These are phyloP conservation scores for Corymbia calophylla DNA, from an alignment of 441 rosid species.

Conservation along the genomic window DNA sequence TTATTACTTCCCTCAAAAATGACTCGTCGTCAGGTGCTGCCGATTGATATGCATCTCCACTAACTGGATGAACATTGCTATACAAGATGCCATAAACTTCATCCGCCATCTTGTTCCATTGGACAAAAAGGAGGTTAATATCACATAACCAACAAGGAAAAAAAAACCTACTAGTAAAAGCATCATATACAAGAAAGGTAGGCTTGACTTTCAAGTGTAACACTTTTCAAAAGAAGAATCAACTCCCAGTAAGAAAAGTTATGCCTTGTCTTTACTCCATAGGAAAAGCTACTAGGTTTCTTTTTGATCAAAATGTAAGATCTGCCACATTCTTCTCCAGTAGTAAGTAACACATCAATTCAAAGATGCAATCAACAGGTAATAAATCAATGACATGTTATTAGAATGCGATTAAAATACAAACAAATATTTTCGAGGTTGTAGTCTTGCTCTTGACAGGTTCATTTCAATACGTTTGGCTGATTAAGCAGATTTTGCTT, in stretches of 20 bases:
- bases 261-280: background rate
- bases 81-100: constrained; percentile 55
- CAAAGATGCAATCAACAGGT: background rate
- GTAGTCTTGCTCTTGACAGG: background rate
- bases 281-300: background rate
- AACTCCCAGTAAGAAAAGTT: background rate
- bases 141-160: background rate
- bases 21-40: constrained; percentile 67
- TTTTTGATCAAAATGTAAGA: background rate
- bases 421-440: background rate
- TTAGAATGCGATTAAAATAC: background rate
- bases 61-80: constrained; percentile 52
- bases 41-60: constrained; percentile 45
- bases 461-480: background rate
- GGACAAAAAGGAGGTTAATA: constrained; percentile 13
- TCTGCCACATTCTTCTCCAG: background rate
- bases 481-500: background rate
- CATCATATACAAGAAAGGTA: background rate
- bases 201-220: background rate
- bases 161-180: background rate
- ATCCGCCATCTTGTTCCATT: constrained; percentile 66
- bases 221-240: background rate
- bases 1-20: constrained; percentile 74
- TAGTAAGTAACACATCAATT: background rate
- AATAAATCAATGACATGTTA: background rate